Conservation (phyloP, 257 asterid genomes). For the Nicotiana noctiflora region DNA sequence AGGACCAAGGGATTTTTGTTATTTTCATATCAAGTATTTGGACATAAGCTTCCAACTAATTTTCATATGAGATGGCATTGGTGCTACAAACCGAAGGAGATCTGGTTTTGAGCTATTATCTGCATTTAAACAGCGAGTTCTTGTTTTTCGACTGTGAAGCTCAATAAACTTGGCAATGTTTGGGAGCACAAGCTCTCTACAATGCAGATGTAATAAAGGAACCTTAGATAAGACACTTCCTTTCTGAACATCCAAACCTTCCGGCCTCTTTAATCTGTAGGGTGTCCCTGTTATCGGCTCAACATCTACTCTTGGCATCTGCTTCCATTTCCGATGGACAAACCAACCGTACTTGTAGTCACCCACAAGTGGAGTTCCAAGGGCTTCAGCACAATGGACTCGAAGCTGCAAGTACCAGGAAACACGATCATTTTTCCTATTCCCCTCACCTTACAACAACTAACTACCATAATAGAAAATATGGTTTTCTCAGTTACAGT, state of each 20-base stretch:
- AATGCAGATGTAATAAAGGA: slow-evolving; percentile 81
- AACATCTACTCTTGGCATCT: slow-evolving; percentile 74
- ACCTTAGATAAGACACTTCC: slow-evolving; percentile 90
- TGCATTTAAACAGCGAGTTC: not conserved
- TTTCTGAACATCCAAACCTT: slow-evolving; percentile 85
- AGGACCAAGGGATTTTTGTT: not conserved
- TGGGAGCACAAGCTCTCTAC: slow-evolving; percentile 82
- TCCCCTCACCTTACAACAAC: not conserved
- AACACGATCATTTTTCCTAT: not conserved
- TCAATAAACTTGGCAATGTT: slow-evolving; percentile 63
- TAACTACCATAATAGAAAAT: not conserved
- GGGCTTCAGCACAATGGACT: slow-evolving; percentile 95
- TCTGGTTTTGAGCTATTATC: slow-evolving; percentile 40
- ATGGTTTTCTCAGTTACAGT: not conserved
- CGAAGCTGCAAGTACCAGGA: slow-evolving; percentile 49
- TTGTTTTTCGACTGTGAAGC: slow-evolving; percentile 23
- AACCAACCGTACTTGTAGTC: slow-evolving; percentile 94
- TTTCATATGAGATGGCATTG: slow-evolving; percentile 93
- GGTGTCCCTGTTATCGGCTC: slow-evolving; percentile 70
- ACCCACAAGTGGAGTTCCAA: slow-evolving; percentile 92
- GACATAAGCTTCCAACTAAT: slow-evolving; percentile 93
- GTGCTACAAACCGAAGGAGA: slow-evolving; percentile 68
- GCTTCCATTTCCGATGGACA: slow-evolving; percentile 81
- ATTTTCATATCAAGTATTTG: slow-evolving; percentile 37
- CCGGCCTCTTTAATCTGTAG: slow-evolving; percentile 65